Conservation (phyloP, 768 basidiomycete genomes). For the Hemileccinum rubropunctum region DNA sequence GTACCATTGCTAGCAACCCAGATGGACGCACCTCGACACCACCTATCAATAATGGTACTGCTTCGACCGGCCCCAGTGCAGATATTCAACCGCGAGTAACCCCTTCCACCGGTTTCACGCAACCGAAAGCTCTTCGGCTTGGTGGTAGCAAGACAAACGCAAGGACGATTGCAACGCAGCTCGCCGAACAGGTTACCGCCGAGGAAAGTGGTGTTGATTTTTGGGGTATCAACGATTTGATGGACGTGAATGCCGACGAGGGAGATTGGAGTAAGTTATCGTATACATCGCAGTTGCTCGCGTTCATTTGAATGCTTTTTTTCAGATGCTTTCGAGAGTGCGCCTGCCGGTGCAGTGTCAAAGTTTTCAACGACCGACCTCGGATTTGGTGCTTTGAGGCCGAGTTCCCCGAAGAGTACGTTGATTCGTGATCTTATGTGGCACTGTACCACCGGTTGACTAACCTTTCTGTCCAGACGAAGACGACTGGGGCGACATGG, state of each 20-base stretch:
- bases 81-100: conserved; percentile 1
- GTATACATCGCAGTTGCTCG: not conserved
- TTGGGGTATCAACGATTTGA: conserved; percentile 80
- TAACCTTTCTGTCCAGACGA: conserved; percentile 1
- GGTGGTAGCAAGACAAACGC: conserved; percentile 51
- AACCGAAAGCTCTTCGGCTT: conserved; percentile 65
- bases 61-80: not conserved
- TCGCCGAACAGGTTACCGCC: conserved; percentile 54
- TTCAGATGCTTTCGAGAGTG: conserved; percentile 75
- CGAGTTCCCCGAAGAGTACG: conserved; percentile 14
- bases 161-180: conserved; percentile 46
- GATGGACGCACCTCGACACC: conserved; percentile 47
- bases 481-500: conserved; percentile 25
- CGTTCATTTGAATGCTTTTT: not conserved
- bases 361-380: conserved; percentile 24
- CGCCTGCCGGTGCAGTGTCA: conserved; percentile 26
- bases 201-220: conserved; percentile 43
- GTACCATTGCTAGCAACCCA: conserved; percentile 46
- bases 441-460: not conserved
- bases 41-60: conserved; percentile 4
- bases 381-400: conserved; percentile 22
- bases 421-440: not conserved
- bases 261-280: conserved; percentile 86
- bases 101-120: conserved; percentile 28
- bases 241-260: conserved; percentile 90